Percentiles rank a stretch among this genome's conserved stretches.
Conservation (phyloP, 345 rosid genomes). For the Crucihimalaya himalaica region DNA sequence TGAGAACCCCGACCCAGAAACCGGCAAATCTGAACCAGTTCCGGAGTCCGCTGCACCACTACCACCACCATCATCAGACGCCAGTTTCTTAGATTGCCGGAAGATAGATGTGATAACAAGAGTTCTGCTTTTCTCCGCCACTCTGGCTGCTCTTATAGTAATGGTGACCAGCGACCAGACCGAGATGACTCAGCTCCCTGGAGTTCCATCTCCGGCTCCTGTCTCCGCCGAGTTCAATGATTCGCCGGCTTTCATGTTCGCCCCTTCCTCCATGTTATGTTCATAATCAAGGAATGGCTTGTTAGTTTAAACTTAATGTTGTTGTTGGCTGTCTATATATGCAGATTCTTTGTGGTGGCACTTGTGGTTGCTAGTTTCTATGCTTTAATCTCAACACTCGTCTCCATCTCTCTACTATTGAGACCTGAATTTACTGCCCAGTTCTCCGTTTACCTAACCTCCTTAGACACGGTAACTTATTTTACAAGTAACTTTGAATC, state of each 20-base stretch:
- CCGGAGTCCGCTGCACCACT: constrained; percentile 19
- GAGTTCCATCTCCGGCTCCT: neutral
- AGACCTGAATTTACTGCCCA: constrained; percentile 45
- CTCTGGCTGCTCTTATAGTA: constrained; percentile 52
- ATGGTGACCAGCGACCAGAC: constrained; percentile 68
- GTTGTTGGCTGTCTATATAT: constrained; percentile 6
- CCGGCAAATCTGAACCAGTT: constrained; percentile 31
- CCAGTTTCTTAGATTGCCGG: constrained; percentile 34
- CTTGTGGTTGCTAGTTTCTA: constrained; percentile 62
- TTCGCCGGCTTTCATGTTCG: constrained; percentile 82
- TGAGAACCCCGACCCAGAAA: constrained; percentile 45
- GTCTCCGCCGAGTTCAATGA: constrained; percentile 58
- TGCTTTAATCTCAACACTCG: constrained; percentile 53
- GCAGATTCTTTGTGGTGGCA: constrained; percentile 72
- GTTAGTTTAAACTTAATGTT: neutral
- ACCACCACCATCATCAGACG: constrained; percentile 17
- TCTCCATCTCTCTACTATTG: constrained; percentile 48
- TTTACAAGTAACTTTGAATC: constrained; percentile 23
- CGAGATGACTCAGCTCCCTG: constrained; percentile 35
- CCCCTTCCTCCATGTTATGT: constrained; percentile 14
- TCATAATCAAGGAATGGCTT: neutral
- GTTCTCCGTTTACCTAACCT: constrained; percentile 45
- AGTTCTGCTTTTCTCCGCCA: constrained; percentile 56
- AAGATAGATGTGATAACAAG: constrained; percentile 51
- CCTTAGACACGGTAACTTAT: constrained; percentile 56